Conservation (phyloP, 345 rosid genomes). For the Draba incana region DNA sequence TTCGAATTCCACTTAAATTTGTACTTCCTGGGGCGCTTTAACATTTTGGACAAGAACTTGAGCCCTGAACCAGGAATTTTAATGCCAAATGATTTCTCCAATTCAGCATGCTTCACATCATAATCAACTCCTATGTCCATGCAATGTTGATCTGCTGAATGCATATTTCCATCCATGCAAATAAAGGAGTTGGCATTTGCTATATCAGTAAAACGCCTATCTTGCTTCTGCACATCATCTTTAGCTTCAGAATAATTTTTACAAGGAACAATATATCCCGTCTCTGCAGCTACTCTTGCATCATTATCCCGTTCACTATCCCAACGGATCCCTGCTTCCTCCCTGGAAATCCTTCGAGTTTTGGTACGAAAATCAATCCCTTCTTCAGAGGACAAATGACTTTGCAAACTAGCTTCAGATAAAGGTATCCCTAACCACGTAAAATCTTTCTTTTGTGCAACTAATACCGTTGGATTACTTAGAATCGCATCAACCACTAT, state of each 20-base stretch:
- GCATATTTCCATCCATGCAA: slow-evolving; percentile 77
- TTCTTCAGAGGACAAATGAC: slow-evolving; percentile 77
- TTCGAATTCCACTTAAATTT: slow-evolving; percentile 68
- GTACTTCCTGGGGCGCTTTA: slow-evolving; percentile 60
- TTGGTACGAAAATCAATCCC: slow-evolving; percentile 94
- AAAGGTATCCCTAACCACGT: slow-evolving; percentile 90
- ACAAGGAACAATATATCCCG: slow-evolving; percentile 68
- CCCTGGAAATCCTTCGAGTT: slow-evolving; percentile 74
- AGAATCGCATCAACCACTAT: slow-evolving; percentile 86
- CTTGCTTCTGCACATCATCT: slow-evolving; percentile 50
- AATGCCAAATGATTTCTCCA: slow-evolving; percentile 91
- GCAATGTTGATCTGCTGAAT: slow-evolving; percentile 77
- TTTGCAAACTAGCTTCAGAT: slow-evolving; percentile 58
- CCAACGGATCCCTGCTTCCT: slow-evolving; percentile 68
- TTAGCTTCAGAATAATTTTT: slow-evolving; percentile 44
- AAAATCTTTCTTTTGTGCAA: slow-evolving; percentile 87
- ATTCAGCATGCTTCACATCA: slow-evolving; percentile 81
- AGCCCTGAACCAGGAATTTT: slow-evolving; percentile 76
- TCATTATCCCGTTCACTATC: slow-evolving; percentile 63
- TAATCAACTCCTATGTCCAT: slow-evolving; percentile 80
- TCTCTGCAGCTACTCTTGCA: slow-evolving; percentile 80
- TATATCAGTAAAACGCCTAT: slow-evolving; percentile 45
- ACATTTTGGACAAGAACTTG: slow-evolving; percentile 65
- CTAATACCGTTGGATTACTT: slow-evolving; percentile 65
- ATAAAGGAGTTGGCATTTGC: slow-evolving; percentile 52